phyloP scores from a whole-genome alignment of 129 eudicot genomes.

The Flaveria bidentis region DNA sequence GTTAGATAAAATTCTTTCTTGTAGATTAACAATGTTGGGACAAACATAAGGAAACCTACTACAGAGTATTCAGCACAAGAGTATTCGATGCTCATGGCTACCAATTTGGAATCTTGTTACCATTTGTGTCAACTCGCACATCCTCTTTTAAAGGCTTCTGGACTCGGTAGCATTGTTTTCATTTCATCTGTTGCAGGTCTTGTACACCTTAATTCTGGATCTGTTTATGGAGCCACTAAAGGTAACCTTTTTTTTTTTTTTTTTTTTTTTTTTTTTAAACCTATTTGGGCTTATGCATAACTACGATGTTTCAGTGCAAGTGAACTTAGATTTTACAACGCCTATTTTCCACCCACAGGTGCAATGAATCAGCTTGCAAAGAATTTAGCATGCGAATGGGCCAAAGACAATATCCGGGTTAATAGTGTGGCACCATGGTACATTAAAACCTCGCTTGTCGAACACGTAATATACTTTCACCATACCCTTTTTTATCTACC shows the following conservation, averaged over 20 bases:
- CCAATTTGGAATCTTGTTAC: constrained; percentile 80
- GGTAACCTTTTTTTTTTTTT: no score
- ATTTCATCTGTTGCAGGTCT: constrained; percentile 83
- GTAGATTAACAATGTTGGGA: constrained; percentile 87
- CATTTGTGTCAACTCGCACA: constrained; percentile 75
- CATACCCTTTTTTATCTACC: neutral
- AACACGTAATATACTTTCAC: constrained; percentile 46
- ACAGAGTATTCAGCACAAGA: constrained; percentile 67
- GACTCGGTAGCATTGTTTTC: constrained; percentile 66
- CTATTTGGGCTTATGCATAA: neutral
- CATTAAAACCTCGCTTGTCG: constrained; percentile 68
- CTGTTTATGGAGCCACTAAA: constrained; percentile 77
- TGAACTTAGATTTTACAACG: neutral
- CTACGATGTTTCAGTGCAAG: neutral
- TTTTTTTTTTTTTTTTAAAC: neutral
- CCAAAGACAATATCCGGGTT: constrained; percentile 66
- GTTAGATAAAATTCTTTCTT: neutral
- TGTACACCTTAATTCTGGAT: constrained; percentile 47
- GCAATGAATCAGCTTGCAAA: constrained; percentile 88
- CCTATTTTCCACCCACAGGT: constrained; percentile 36
- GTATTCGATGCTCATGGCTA: constrained; percentile 60
- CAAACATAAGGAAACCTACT: constrained; percentile 70
- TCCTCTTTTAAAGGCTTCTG: constrained; percentile 74
- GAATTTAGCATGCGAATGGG: constrained; percentile 96
- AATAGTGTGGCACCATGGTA: constrained; percentile 79